A percentile compares a stretch with the other conserved stretches of the same genome.
These are phyloP conservation scores for Polychaeton citri DNA, from an alignment of 2,329 filamentous ascomycete genomes.

Conservation along the genomic window DNA sequence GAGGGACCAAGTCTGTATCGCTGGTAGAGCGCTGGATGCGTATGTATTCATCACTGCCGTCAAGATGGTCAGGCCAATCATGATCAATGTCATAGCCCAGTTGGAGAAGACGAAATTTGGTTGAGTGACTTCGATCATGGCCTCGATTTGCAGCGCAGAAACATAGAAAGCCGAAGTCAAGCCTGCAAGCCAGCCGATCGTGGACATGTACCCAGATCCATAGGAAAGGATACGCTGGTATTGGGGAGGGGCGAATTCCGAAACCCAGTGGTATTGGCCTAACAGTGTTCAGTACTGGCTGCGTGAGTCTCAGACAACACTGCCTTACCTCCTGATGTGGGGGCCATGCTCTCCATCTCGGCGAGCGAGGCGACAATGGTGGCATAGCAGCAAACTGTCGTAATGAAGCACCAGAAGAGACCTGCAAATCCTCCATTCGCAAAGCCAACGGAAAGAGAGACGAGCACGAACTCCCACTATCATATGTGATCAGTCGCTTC, in stretches of 20 bases:
- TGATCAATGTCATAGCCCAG: constrained; percentile 18
- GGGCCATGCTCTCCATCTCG: constrained; percentile 22
- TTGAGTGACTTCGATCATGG: constrained; percentile 22
- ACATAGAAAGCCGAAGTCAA: constrained; percentile 22
- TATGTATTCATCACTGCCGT: constrained; percentile 17
- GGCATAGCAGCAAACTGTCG: constrained; percentile 15
- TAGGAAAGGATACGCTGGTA: constrained; percentile 15
- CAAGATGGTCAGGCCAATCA: constrained; percentile 23
- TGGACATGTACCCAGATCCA: constrained; percentile 21
- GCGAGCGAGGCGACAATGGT: constrained; percentile 18
- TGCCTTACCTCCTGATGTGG: constrained; percentile 19
- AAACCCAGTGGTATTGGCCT: constrained; percentile 16
- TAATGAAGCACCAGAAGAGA: constrained; percentile 21
- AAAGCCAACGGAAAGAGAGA: constrained; percentile 17
- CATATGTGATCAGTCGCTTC: constrained; percentile 1
- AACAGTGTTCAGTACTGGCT: constrained; percentile 4
- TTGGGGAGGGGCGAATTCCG: constrained; percentile 17
- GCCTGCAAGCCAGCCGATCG: constrained; percentile 23
- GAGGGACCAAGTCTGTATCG: constrained; percentile 25
- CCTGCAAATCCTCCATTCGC: constrained; percentile 19
- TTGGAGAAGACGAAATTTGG: constrained; percentile 14
- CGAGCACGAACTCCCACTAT: constrained; percentile 21
- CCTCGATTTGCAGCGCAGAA: constrained; percentile 22
- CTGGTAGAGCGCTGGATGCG: constrained; percentile 20
- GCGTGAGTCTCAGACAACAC: constrained; percentile 8